These are phyloP conservation scores for Calamus simplicifolius DNA, from an alignment of 176 grass and related monocot species.

Conservation along the genomic window DNA sequence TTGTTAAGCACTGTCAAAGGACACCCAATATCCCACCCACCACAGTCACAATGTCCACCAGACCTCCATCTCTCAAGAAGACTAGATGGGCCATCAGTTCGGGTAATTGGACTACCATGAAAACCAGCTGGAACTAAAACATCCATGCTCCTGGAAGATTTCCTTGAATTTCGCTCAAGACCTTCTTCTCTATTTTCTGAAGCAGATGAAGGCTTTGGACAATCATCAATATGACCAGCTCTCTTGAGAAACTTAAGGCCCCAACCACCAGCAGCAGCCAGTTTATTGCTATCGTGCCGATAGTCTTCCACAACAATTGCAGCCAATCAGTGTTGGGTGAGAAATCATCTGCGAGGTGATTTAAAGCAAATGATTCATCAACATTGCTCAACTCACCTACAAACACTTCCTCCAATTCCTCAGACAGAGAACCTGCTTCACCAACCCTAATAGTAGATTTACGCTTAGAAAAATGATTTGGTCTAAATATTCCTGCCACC, in stretches of 20 bases:
- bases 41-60: slow-evolving; percentile 58
- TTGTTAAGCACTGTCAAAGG: slow-evolving; percentile 55
- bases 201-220: background rate
- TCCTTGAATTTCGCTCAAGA: slow-evolving; percentile 7
- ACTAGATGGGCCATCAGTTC: slow-evolving; percentile 26
- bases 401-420: slow-evolving; percentile 14
- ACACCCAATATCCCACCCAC: slow-evolving; percentile 85
- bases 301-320: slow-evolving; percentile 59
- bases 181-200: background rate
- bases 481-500: slow-evolving; percentile 55
- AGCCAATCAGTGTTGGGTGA: slow-evolving; percentile 40
- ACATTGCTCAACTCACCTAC: slow-evolving; percentile 13
- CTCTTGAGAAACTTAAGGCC: slow-evolving; percentile 87
- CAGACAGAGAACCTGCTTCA: slow-evolving; percentile 33
- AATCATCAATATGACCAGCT: slow-evolving; percentile 2
- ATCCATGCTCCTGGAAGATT: slow-evolving; percentile 22
- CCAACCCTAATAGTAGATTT: slow-evolving; percentile 28
- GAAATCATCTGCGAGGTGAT: slow-evolving; percentile 28
- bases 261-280: slow-evolving; percentile 49
- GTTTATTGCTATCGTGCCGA: slow-evolving; percentile 6
- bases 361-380: slow-evolving; percentile 22
- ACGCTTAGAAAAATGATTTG: slow-evolving; percentile 31
- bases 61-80: slow-evolving; percentile 66
- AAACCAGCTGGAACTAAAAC: slow-evolving; percentile 53
- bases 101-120: slow-evolving; percentile 34